Evolutionary conservation across 495 filamentous ascomycete species (phyloP), one percentile per base, ranked within the genome.

Genomic region (Podospora comata): DNA sequence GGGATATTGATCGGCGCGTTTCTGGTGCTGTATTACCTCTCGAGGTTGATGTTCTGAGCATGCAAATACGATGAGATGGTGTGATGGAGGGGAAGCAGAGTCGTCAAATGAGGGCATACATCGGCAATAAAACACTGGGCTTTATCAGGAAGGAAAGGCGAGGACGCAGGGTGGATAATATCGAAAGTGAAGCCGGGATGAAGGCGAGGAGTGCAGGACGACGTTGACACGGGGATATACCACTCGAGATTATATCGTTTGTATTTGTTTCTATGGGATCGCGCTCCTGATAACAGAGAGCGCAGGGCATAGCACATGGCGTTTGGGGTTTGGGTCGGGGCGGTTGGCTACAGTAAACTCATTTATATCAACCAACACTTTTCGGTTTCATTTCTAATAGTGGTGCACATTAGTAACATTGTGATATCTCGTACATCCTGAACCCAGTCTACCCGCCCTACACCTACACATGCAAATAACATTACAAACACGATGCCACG

Each of bases 1-100:
- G 94, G 87, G 39, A 96, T 97, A 60, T 85, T 94, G 13, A 83
- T 93, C 57, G 92, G 81, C n/a, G 80, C 80, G 11, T 88, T 95
- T 18, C 69, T 97, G 44, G 77, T 91, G 64, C 69, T 96, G 60
- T 99, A 90, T 74, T 90, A 93, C 71, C 76, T 91, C 44, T 79
- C 85, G 71, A 84, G 85, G 28, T 87, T 89, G 83, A 80, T 94
- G 64, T 88, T 91, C 67, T 91, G 76, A 79, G 60, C 30, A 4
- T 5, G 30, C 30, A 32, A 23, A 23, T 23, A 23, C 23, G 23
- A 23, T 23, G 23, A 23, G 23, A 23, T 23, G 23, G 23, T 23
- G 23, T 23, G 23, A 23, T 23, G 23, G 23, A 23, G 23, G 20
- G 23, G 23, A 23, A 23, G 23, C 23, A 23, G 23, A 23, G 1